phyloP scores from a whole-genome alignment of 441 rosid genomes.

The Aleurites moluccanus region DNA sequence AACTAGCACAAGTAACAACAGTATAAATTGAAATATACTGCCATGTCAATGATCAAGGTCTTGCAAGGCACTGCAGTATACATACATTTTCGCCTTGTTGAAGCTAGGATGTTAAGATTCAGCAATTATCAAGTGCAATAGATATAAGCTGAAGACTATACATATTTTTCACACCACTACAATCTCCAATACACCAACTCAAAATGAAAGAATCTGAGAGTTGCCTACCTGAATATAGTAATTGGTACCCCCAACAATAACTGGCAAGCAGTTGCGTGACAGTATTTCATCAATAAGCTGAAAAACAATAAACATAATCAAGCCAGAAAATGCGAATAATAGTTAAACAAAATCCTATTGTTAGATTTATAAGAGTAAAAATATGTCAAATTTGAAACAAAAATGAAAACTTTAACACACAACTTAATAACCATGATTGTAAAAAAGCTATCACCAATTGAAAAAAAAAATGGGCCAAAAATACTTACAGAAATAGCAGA shows the following conservation, averaged over 20 bases:
- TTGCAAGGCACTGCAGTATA: background rate
- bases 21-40: background rate
- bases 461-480: background rate
- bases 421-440: background rate
- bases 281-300: slow-evolving; percentile 67
- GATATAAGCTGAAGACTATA: background rate
- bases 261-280: slow-evolving; percentile 65
- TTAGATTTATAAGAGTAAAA: background rate
- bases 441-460: background rate
- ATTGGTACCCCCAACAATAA: slow-evolving; percentile 89
- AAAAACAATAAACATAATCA: slow-evolving; percentile 19
- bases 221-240: slow-evolving; percentile 78
- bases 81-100: background rate
- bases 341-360: background rate
- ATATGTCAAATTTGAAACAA: background rate
- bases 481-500: slow-evolving; percentile 65
- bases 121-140: background rate
- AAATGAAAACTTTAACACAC: background rate
- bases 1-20: background rate
- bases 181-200: background rate
- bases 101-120: background rate
- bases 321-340: background rate
- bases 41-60: background rate
- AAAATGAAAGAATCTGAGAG: slow-evolving; percentile 9
- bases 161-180: background rate